phyloP scores from a whole-genome alignment of 495 filamentous ascomycete genomes.

The Saxispiralis lemnorum region DNA sequence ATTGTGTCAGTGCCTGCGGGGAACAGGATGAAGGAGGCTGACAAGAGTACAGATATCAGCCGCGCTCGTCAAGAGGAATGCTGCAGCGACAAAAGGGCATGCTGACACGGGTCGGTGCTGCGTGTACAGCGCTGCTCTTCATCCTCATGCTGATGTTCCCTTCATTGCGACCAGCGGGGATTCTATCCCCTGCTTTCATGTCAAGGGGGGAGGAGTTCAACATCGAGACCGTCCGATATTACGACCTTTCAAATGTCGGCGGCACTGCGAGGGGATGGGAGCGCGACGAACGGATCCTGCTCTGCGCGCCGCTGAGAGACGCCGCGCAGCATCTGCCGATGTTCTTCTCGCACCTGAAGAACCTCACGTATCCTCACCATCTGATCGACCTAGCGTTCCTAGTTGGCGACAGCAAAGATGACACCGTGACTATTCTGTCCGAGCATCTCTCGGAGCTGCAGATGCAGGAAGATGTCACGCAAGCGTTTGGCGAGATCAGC shows the following conservation, averaged over 20 bases:
- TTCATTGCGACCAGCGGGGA: constrained; percentile 44
- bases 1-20: constrained; percentile 4
- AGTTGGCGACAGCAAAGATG: constrained; percentile 92
- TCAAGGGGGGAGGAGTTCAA: constrained; percentile 49
- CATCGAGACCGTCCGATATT: constrained; percentile 87
- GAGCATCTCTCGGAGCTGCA: constrained; percentile 66
- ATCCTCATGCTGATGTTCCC: constrained; percentile 51
- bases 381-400: constrained; percentile 92
- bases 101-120: constrained; percentile 43
- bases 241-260: constrained; percentile 80
- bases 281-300: constrained; percentile 78
- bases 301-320: constrained; percentile 89
- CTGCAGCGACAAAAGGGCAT: constrained; percentile 58
- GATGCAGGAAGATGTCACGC: constrained; percentile 51
- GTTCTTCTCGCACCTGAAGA: constrained; percentile 93
- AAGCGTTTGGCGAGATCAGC: constrained; percentile 88
- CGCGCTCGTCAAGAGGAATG: constrained; percentile 52
- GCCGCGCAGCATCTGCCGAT: constrained; percentile 85
- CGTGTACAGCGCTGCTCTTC: constrained; percentile 38
- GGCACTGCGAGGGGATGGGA: constrained; percentile 88
- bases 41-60: constrained; percentile 52
- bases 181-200: constrained; percentile 51
- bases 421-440: constrained; percentile 59
- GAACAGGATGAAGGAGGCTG: neutral
- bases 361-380: constrained; percentile 94